A percentile compares a stretch with the other conserved stretches of the same genome.
phyloP scores from a whole-genome alignment of 1,139 yeast genomes.

The Debaryomyces sp. region DNA sequence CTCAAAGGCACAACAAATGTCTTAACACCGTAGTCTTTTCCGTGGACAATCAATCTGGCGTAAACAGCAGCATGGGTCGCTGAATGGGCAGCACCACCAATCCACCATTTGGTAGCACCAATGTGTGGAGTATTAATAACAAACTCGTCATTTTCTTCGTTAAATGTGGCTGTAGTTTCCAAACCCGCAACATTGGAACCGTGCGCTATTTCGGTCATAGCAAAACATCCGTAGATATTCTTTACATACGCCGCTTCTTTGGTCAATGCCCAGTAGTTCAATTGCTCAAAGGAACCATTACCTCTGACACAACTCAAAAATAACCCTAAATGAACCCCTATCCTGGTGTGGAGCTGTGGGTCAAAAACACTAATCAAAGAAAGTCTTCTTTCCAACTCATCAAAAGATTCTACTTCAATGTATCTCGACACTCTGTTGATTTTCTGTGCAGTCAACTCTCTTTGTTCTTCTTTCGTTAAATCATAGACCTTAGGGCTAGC shows the following conservation, averaged over 20 bases:
- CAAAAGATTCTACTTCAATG: conserved; percentile 44
- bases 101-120: conserved; percentile 98
- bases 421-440: conserved; percentile 47
- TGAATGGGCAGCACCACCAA: conserved; percentile 96
- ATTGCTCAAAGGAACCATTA: conserved; percentile 56
- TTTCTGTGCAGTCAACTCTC: conserved; percentile 46
- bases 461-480: conserved; percentile 40
- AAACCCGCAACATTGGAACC: conserved; percentile 93
- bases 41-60: conserved; percentile 80
- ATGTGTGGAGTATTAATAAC: conserved; percentile 82
- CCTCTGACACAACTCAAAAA: conserved; percentile 51
- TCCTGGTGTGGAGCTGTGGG: conserved; percentile 52
- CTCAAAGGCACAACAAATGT: conserved; percentile 89
- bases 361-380: conserved; percentile 49
- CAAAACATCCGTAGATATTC: conserved; percentile 85
- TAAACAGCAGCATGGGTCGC: conserved; percentile 82
- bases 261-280: conserved; percentile 71
- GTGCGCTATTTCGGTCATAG: conserved; percentile 93
- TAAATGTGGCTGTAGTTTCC: conserved; percentile 89
- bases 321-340: conserved; percentile 55
- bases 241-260: conserved; percentile 69
- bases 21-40: conserved; percentile 87
- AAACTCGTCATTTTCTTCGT: conserved; percentile 65
- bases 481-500: conserved; percentile 44
- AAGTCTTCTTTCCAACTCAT: conserved; percentile 40